Percentiles rank a stretch among this genome's conserved stretches.
Conservation (phyloP, 352 stramenopile species). For the Peronospora destructor region DNA sequence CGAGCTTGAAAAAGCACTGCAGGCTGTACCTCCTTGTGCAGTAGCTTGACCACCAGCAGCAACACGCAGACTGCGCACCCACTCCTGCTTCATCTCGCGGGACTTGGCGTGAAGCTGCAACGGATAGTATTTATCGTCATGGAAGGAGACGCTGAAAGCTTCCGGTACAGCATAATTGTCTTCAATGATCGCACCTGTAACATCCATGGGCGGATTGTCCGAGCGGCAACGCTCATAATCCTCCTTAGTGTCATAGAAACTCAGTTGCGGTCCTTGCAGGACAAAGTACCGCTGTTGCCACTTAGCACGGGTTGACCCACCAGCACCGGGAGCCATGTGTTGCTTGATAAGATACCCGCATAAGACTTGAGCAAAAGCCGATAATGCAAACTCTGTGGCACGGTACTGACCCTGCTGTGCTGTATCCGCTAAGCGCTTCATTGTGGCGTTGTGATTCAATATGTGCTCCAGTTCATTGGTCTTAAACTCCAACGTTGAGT, state of each 20-base stretch:
- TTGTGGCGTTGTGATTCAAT: slow-evolving; percentile 82
- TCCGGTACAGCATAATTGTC: slow-evolving; percentile 73
- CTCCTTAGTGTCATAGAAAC: slow-evolving; percentile 82
- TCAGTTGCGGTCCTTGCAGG: slow-evolving; percentile 65
- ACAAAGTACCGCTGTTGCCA: slow-evolving; percentile 88
- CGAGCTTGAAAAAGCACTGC: slow-evolving; percentile 24
- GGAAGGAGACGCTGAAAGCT: slow-evolving; percentile 76
- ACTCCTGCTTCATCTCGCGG: slow-evolving; percentile 66
- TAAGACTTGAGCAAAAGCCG: slow-evolving; percentile 58
- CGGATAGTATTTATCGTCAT: slow-evolving; percentile 73
- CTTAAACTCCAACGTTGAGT: slow-evolving; percentile 77
- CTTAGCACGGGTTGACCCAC: slow-evolving; percentile 39
- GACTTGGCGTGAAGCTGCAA: slow-evolving; percentile 81
- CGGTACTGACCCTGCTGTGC: slow-evolving; percentile 81
- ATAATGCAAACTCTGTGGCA: slow-evolving; percentile 75
- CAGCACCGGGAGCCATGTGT: slow-evolving; percentile 43
- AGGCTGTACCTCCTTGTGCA: slow-evolving; percentile 13
- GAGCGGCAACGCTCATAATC: slow-evolving; percentile 78
- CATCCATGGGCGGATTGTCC: slow-evolving; percentile 75
- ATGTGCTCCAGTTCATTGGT: slow-evolving; percentile 85
- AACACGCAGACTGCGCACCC: slow-evolving; percentile 67
- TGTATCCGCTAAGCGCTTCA: slow-evolving; percentile 78
- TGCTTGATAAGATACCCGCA: slow-evolving; percentile 85
- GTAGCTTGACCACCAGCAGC: slow-evolving; percentile 29
- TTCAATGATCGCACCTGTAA: slow-evolving; percentile 66